phyloP scores from a whole-genome alignment of 176 grass and related monocot genomes.

The Microstegium vimineum region DNA sequence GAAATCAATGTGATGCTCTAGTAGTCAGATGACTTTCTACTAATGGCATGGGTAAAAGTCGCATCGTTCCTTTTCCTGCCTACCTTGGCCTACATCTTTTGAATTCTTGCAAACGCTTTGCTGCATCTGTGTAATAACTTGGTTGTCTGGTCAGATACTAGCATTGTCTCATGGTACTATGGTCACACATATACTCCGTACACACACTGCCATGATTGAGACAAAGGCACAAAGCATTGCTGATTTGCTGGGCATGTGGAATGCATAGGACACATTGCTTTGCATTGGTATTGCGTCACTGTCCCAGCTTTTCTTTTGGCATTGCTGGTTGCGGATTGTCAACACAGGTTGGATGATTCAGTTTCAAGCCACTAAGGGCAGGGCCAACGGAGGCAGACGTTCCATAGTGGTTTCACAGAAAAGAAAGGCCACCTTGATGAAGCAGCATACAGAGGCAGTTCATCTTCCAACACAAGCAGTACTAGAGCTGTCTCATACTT shows the following conservation, averaged over 20 bases:
- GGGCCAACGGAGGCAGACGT: too few relatives aligned
- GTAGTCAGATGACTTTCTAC: slow-evolving; percentile 4
- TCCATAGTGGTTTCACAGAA: too few relatives aligned
- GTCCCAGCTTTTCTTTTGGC: neutral
- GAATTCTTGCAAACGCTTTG: neutral
- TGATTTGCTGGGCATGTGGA: neutral
- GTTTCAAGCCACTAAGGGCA: neutral
- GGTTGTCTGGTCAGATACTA: neutral
- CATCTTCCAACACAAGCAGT: too few relatives aligned
- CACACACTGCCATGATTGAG: neutral
- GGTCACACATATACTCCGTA: neutral
- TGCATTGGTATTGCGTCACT: slow-evolving; percentile 36
- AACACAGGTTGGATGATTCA: neutral
- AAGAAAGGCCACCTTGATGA: too few relatives aligned
- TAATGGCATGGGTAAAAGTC: neutral
- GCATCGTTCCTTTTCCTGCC: neutral
- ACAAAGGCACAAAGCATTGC: neutral
- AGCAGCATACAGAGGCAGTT: too few relatives aligned
- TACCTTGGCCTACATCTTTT: neutral
- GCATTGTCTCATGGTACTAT: neutral
- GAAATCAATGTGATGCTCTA: neutral
- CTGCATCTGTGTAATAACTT: too few relatives aligned
- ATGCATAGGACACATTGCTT: neutral
- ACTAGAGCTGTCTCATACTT: too few relatives aligned
- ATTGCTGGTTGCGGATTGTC: neutral